phyloP scores from a whole-genome alignment of 768 basidiomycete genomes.

The Calocybe cyanea region DNA sequence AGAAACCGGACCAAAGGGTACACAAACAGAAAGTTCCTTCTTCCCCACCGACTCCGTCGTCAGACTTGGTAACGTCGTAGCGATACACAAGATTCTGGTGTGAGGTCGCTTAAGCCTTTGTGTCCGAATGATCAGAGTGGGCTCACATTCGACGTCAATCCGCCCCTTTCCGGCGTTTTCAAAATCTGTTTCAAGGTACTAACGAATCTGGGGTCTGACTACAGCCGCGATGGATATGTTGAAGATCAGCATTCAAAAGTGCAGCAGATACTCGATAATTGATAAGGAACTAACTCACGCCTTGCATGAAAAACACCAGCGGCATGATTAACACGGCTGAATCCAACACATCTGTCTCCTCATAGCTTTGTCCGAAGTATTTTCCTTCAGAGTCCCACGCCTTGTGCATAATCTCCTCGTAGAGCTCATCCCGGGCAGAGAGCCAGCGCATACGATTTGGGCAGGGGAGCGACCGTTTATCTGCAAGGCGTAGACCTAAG shows the following conservation, averaged over 20 bases:
- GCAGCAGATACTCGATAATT: not conserved
- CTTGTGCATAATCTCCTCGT: constrained; percentile 90
- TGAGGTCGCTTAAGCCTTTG: no score
- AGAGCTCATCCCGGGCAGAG: constrained; percentile 72
- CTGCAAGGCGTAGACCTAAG: constrained; percentile 79
- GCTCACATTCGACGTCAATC: constrained; percentile 81
- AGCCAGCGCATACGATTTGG: constrained; percentile 71
- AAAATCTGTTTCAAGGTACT: constrained; percentile 81
- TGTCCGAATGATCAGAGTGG: no score
- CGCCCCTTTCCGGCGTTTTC: constrained; percentile 85
- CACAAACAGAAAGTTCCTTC: constrained; percentile 95
- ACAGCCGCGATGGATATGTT: constrained; percentile 15
- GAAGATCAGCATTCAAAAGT: no score
- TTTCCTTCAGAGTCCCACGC: constrained; percentile 74
- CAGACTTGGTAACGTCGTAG: constrained; percentile 81
- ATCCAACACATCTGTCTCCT: constrained; percentile 78
- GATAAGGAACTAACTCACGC: constrained; percentile 39
- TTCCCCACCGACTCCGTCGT: constrained; percentile 94
- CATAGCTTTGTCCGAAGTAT: constrained; percentile 88
- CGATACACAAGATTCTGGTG: constrained; percentile 86
- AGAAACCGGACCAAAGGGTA: constrained; percentile 59
- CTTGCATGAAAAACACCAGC: constrained; percentile 86
- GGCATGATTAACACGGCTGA: constrained; percentile 92
- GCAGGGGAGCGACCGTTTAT: constrained; percentile 91
- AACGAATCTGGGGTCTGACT: constrained; percentile 88